Base-by-base conservation (phyloP, 192 early-diverging fungal genomes). In the Haplosporangium gracile region DNA sequence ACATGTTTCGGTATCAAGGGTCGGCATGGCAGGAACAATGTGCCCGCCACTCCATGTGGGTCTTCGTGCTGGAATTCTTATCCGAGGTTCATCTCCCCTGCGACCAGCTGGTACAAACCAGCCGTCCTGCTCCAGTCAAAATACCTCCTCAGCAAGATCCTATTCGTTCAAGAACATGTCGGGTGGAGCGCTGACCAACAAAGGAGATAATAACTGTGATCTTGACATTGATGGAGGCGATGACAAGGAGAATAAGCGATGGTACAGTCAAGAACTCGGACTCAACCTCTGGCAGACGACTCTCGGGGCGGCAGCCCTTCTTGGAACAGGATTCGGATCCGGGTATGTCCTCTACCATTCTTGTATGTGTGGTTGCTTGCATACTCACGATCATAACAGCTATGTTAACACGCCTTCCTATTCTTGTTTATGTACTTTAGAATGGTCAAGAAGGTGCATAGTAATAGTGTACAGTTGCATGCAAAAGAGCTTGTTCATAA, bases 241-340 rank as follows among this genome's bases (percentile, higher is more conserved):
- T 38, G 83, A 85, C 74, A 86, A 86, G 68, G 84, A 86, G 53
- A 86, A 86, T 55, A 86, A 78, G 79, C 79, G 84, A 5, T 86
- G 84, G 84, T 86, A 86, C 63, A 72, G 84, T 9, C 84, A 86
- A 55, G 84, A 86, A 57, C 68, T 81, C 26, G 84, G 84, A 69
- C 40, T 86, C 13, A 86, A 86, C 34, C 79, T 86, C n/a, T 86
- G 84, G 84, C 84, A 86, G 40, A 86, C 84, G 11, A 86, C 84
- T 15, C 45, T 86, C 24, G 84, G 84, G 0, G 84, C 84, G 0
- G 84, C 84, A 29, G 84, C 71, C 16, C 79, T 80, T 29, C 20
- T 86, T 24, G 84, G 84, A 2, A 80, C 84, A 29, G 84, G 79
- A 9, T 86, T 86, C 75, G 84, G 84, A 9, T 74, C 84, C 34